These are phyloP conservation scores for Botryotinia globosa DNA, from an alignment of 2,329 filamentous ascomycete species.

Conservation along the genomic window DNA sequence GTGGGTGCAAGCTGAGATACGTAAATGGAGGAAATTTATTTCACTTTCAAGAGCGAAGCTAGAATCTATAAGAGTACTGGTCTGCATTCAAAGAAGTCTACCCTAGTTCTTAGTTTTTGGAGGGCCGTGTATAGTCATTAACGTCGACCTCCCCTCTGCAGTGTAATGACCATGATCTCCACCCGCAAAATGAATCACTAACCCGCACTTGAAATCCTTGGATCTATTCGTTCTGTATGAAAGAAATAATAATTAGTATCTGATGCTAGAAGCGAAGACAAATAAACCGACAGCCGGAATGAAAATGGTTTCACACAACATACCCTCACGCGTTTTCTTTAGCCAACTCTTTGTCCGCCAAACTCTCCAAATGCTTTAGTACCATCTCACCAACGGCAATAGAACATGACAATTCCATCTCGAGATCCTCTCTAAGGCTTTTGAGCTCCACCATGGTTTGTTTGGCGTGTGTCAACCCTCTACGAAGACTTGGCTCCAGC, in stretches of 20 bases:
- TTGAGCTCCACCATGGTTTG: no score
- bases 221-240: not conserved
- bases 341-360: not conserved
- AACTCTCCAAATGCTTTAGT: not conserved
- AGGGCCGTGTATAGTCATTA: not conserved
- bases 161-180: not conserved
- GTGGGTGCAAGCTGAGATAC: not conserved
- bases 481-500: not conserved
- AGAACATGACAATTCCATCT: accelerated
- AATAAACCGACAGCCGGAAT: not conserved
- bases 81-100: not conserved
- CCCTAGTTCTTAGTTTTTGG: not conserved
- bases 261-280: not conserved
- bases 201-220: not conserved
- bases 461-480: accelerated
- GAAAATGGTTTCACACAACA: not conserved
- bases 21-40: not conserved
- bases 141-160: not conserved
- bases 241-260: not conserved
- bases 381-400: accelerated
- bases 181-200: not conserved
- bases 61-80: not conserved
- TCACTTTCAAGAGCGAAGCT: not conserved
- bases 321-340: not conserved
- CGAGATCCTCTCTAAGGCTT: not conserved